phyloP scores from a whole-genome alignment of 2,329 filamentous ascomycete genomes.

The Curvularia hawaiiensis region DNA sequence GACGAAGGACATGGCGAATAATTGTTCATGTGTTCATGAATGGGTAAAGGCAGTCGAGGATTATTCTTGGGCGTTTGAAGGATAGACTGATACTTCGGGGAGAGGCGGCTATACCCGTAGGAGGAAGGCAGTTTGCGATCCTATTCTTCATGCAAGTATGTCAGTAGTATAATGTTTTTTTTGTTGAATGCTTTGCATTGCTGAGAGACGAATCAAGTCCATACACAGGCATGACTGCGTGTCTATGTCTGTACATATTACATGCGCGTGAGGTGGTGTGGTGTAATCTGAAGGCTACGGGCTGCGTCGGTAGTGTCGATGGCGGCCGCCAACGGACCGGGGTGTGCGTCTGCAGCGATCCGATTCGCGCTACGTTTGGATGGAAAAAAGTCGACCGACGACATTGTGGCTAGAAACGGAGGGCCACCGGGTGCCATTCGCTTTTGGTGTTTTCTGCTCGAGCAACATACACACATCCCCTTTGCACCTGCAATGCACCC shows the following conservation, averaged over 20 bases:
- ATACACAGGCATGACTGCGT: neutral
- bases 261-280: neutral
- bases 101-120: conserved; percentile 2
- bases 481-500: conserved; percentile 10
- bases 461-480: conserved; percentile 2
- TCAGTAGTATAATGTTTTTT: neutral
- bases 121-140: conserved; percentile 2
- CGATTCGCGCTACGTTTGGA: conserved; percentile 19
- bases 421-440: conserved; percentile 9
- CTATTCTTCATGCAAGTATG: neutral
- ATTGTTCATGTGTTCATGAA: neutral
- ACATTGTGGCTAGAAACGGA: conserved; percentile 16
- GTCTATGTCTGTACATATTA: neutral
- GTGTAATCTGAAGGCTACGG: neutral
- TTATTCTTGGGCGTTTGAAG: conserved; percentile 10
- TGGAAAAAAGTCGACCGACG: conserved; percentile 23
- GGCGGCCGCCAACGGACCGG: conserved; percentile 11
- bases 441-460: conserved; percentile 4
- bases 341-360: conserved; percentile 16
- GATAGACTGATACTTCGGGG: conserved; percentile 3
- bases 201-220: neutral
- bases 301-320: conserved; percentile 16
- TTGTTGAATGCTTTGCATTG: neutral
- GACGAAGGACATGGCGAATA: neutral
- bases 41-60: neutral